These are phyloP conservation scores for Phalaenopsis hybrid DNA, from an alignment of 116 monocot species.

Conservation along the genomic window DNA sequence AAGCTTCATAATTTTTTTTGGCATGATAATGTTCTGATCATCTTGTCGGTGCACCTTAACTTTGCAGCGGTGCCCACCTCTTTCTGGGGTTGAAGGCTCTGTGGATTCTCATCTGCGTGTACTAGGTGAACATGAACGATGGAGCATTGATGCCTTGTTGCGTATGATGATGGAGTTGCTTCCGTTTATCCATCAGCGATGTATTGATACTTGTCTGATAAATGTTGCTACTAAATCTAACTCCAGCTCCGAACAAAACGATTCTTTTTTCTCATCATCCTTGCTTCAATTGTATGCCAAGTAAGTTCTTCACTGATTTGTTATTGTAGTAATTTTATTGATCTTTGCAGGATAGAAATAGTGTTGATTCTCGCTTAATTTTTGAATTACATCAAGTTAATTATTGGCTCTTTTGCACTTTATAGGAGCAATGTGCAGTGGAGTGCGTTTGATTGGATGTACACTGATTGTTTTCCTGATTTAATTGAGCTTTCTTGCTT, in stretches of 20 bases:
- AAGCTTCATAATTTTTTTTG: too few species aligned
- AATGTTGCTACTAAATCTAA: slow-evolving; percentile 22
- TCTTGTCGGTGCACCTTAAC: not conserved
- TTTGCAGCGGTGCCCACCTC: slow-evolving; percentile 82
- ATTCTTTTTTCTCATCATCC: slow-evolving; percentile 55
- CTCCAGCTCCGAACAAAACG: slow-evolving; percentile 27
- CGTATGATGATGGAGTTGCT: slow-evolving; percentile 80
- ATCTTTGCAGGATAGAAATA: not conserved
- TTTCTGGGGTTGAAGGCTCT: slow-evolving; percentile 93
- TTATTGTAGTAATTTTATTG: not conserved
- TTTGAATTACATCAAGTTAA: not conserved
- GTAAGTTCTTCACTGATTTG: slow-evolving; percentile 33
- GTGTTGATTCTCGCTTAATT: not conserved
- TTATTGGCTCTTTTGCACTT: not conserved
- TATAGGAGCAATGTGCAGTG: slow-evolving; percentile 78
- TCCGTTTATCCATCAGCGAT: slow-evolving; percentile 64
- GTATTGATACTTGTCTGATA: slow-evolving; percentile 80
- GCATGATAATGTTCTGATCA: too few species aligned
- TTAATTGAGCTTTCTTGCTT: slow-evolving; percentile 86
- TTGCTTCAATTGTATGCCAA: slow-evolving; percentile 69
- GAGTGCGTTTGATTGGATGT: slow-evolving; percentile 94
- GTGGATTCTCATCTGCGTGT: slow-evolving; percentile 82
- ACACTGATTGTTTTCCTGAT: slow-evolving; percentile 79
- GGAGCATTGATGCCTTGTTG: slow-evolving; percentile 86
- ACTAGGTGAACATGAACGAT: slow-evolving; percentile 89